phyloP scores from a whole-genome alignment of 2,329 filamentous ascomycete genomes.

The Pseudofabraea citricarpa region DNA sequence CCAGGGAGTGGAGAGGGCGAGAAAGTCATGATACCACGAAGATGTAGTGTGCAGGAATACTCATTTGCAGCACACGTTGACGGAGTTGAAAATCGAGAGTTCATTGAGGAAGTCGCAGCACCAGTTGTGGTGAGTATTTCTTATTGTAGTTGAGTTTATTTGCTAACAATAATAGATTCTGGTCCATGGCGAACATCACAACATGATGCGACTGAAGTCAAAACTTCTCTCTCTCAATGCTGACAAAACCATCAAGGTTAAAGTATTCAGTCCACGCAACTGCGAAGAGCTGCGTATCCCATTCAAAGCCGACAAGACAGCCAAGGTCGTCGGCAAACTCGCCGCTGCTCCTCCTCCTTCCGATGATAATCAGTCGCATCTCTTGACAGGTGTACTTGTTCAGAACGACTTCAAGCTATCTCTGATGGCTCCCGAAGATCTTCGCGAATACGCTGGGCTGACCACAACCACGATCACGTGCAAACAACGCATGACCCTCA shows the following conservation, averaged over 20 bases:
- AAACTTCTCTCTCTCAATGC: constrained; percentile 90
- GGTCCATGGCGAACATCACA: constrained; percentile 94
- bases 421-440: constrained; percentile 92
- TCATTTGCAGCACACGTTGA: constrained; percentile 97
- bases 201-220: constrained; percentile 96
- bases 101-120: constrained; percentile 89
- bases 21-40: constrained; percentile 83
- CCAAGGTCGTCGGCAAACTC: constrained; percentile 92
- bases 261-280: constrained; percentile 90
- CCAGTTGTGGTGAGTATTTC: constrained; percentile 81
- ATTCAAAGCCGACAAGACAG: constrained; percentile 91
- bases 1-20: constrained; percentile 63
- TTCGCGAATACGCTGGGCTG: constrained; percentile 93
- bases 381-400: constrained; percentile 87
- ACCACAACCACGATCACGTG: constrained; percentile 93
- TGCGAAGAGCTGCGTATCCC: constrained; percentile 93
- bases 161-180: constrained; percentile 60
- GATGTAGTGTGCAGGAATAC: constrained; percentile 90
- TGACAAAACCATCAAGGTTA: constrained; percentile 70
- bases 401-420: constrained; percentile 98
- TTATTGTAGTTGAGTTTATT: not conserved
- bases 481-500: constrained; percentile 83
- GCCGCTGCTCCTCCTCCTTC: constrained; percentile 66
- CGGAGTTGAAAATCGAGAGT: constrained; percentile 90
- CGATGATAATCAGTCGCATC: constrained; percentile 43